A percentile compares a stretch with the other conserved stretches of the same genome.
These are phyloP conservation scores for Peziza echinospora DNA, from an alignment of 495 filamentous ascomycete genomes.

Conservation along the genomic window DNA sequence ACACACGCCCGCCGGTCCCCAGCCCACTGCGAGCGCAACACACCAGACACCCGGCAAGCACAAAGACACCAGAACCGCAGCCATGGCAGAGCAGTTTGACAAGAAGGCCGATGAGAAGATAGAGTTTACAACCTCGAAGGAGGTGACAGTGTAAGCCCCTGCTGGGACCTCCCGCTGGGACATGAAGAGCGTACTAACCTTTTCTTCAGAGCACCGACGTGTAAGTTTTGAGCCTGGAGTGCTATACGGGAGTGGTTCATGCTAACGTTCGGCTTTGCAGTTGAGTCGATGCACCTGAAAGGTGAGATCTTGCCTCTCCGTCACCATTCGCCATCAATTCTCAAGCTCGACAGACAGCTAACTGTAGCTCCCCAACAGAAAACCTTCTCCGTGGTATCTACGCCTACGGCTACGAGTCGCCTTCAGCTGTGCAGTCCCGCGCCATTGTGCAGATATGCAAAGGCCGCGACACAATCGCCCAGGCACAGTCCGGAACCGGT, in stretches of 20 bases:
- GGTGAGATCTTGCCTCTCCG: conserved; percentile 22
- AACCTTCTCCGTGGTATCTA: conserved; percentile 94
- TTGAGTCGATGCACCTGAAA: conserved; percentile 69
- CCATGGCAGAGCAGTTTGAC: conserved; percentile 89
- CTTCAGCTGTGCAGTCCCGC: conserved; percentile 88
- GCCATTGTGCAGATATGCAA: conserved; percentile 46
- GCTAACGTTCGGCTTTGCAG: conserved; percentile 19
- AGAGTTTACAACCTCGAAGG: conserved; percentile 94
- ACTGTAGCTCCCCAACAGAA: conserved; percentile 25
- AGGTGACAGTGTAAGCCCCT: conserved; percentile 72
- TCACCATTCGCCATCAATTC: neutral
- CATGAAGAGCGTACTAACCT: too few relatives aligned
- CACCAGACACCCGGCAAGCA: neutral
- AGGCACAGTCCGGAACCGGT: conserved; percentile 97
- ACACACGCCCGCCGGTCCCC: neutral
- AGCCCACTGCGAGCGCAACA: neutral
- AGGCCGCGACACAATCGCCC: conserved; percentile 97
- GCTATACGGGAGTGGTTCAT: neutral
- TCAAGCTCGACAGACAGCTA: neutral
- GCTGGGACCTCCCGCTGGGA: too few relatives aligned
- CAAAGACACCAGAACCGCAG: conserved; percentile 1
- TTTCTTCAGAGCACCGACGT: neutral
- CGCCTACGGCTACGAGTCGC: conserved; percentile 94
- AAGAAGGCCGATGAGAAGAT: conserved; percentile 85
- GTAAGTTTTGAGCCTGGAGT: neutral